Base-by-base conservation (phyloP, 768 basidiomycete species). In the Calocera viscosa region DNA sequence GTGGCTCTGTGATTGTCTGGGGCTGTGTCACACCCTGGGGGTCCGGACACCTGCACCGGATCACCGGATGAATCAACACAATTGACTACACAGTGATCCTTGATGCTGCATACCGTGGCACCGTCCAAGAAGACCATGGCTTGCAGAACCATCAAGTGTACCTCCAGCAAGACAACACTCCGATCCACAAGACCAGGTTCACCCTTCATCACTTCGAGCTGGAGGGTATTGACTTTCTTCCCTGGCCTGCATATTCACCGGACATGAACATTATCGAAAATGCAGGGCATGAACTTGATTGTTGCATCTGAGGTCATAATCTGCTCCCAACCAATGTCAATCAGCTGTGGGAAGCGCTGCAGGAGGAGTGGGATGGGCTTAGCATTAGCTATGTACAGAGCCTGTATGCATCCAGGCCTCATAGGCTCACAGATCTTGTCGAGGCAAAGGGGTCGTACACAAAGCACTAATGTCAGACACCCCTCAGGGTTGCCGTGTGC, bases 201-300 rank as follows among this genome's bases (percentile, higher is more conserved):
- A 24, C 43, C 24, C 43, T 47, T 19, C 16, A 19, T 7, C 19
- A 47, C 43, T 47, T 47, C 43, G 8, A 47, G 43, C 8, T 8
- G 43, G 65, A 63, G 43, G 26, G 65, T 17, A 35, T 70, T 35
- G 39, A 64, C 43, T 2, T 74, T 7, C 64, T 74, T 11, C 63
- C 22, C 11, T 76, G 74, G 72, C 70, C 73, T 5, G 49, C 73
- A 34, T 66, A 72, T 7, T 74, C 43, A 47, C 43, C 43, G 19
- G 43, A 47, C 43, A 47, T 47, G 43, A 47, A 47, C 43, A 47
- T 47, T 19, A 47, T 47, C 24, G 19, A 47, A 19, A 17, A 47
- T 19, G 19, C 43, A 5, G 7, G 43, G 43, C 19, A 47, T 47
- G 43, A 47, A 24, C 43, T 47, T 47, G 43, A 47, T 19, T 7